Evolutionary conservation across 257 asterid genomes (phyloP).

Genomic region (Nemophila menziesii): DNA sequence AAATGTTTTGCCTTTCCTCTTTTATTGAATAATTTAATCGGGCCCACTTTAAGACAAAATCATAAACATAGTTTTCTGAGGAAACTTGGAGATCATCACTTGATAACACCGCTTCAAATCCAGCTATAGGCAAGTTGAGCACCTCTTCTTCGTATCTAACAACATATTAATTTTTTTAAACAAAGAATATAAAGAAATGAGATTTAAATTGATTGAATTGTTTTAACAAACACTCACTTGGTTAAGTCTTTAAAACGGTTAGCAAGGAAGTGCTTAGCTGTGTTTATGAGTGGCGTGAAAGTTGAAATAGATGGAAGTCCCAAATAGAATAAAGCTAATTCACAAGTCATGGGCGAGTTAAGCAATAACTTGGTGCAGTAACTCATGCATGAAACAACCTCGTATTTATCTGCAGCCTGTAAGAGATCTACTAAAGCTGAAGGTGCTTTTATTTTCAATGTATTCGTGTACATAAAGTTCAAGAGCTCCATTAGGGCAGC

Average conservation of each 20-base stretch:
- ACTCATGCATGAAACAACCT: conserved; percentile 88
- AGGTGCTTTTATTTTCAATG: conserved; percentile 41
- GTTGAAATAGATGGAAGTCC: conserved; percentile 71
- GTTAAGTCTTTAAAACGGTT: conserved; percentile 57
- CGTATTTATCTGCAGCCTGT: conserved; percentile 84
- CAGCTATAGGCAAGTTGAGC: conserved; percentile 61
- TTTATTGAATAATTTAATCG: conserved; percentile 43
- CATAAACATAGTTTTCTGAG: conserved; percentile 76
- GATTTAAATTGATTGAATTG: too few species aligned
- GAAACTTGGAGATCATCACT: conserved; percentile 71
- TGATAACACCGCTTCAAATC: conserved; percentile 58
- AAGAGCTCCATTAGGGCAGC: conserved; percentile 78
- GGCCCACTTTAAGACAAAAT: conserved; percentile 69
- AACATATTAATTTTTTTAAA: too few species aligned
- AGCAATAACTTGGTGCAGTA: conserved; percentile 56
- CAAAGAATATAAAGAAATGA: too few species aligned
- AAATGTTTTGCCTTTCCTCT: conserved; percentile 53
- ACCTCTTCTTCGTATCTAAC: conserved; percentile 60
- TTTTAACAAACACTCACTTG: conserved; percentile 55
- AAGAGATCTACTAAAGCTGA: conserved; percentile 64
- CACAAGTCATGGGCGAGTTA: conserved; percentile 67
- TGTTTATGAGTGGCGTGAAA: conserved; percentile 54
- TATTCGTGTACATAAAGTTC: conserved; percentile 67
- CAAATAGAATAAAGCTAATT: conserved; percentile 74
- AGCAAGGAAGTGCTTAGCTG: conserved; percentile 70